phyloP scores from a whole-genome alignment of 148 eudicot genomes.

The Tetragonia tetragonoides region DNA sequence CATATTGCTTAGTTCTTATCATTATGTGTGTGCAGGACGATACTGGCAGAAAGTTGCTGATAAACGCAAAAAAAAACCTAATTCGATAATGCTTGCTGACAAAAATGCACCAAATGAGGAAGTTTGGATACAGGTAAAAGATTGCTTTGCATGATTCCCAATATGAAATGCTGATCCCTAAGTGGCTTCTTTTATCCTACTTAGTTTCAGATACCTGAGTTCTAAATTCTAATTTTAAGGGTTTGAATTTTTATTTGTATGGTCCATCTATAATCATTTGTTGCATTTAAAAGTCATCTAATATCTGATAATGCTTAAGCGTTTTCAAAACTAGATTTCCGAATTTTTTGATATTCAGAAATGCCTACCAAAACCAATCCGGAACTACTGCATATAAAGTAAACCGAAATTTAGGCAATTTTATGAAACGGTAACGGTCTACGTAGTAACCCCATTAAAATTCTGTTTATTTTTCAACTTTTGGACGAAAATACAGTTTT shows the following conservation, averaged over 20 bases:
- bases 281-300: no score
- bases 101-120: slow-evolving; percentile 99
- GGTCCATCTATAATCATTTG: neutral
- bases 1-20: slow-evolving; percentile 2
- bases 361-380: no score
- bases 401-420: no score
- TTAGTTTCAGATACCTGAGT: neutral
- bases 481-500: no score
- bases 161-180: neutral
- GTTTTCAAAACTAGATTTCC: no score
- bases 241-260: neutral
- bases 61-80: slow-evolving; percentile 54
- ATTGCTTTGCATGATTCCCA: neutral
- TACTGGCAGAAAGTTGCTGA: slow-evolving; percentile 90
- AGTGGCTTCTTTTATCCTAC: neutral
- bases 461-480: no score
- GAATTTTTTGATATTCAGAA: no score
- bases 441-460: no score
- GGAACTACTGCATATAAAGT: no score
- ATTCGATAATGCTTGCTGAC: slow-evolving; percentile 88
- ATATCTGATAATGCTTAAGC: no score
- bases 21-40: slow-evolving; percentile 43
- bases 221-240: neutral
- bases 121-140: slow-evolving; percentile 81
- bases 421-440: no score